Evolutionary conservation across 352 stramenopile genomes (phyloP).

Genomic region (Thalassiosira hispida): DNA sequence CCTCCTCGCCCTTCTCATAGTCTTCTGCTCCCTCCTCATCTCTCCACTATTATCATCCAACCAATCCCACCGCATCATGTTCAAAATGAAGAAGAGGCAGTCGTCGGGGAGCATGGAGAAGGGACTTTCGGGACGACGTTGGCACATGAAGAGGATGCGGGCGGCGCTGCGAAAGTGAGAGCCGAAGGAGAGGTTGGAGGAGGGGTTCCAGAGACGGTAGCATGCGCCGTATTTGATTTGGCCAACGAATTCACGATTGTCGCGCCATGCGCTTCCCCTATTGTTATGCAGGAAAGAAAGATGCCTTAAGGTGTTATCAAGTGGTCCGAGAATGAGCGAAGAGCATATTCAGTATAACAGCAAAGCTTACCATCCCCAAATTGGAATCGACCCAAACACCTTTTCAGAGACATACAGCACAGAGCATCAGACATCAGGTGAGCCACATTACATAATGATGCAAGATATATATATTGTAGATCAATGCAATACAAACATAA

Average conservation of each 20-base stretch:
- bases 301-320: neutral
- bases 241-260: constrained; percentile 85
- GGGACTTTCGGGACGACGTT: constrained; percentile 66
- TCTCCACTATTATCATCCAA: constrained; percentile 63
- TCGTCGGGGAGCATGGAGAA: constrained; percentile 80
- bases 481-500: too few species aligned
- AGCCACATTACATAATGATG: too few species aligned
- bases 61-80: constrained; percentile 88
- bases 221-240: constrained; percentile 74
- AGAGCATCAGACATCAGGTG: too few species aligned
- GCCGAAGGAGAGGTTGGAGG: constrained; percentile 64
- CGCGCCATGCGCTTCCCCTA: constrained; percentile 85
- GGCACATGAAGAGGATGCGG: constrained; percentile 69
- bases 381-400: constrained; percentile 70
- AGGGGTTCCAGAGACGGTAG: constrained; percentile 81
- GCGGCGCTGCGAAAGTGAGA: constrained; percentile 59
- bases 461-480: too few species aligned
- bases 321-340: too few species aligned
- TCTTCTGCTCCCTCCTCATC: constrained; percentile 57
- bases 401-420: constrained; percentile 77
- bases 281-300: constrained; percentile 18
- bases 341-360: too few species aligned
- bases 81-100: constrained; percentile 86
- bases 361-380: constrained; percentile 63
- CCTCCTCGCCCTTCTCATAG: constrained; percentile 30